phyloP scores from a whole-genome alignment of 2,329 filamentous ascomycete species.

The Nemania sp. region DNA sequence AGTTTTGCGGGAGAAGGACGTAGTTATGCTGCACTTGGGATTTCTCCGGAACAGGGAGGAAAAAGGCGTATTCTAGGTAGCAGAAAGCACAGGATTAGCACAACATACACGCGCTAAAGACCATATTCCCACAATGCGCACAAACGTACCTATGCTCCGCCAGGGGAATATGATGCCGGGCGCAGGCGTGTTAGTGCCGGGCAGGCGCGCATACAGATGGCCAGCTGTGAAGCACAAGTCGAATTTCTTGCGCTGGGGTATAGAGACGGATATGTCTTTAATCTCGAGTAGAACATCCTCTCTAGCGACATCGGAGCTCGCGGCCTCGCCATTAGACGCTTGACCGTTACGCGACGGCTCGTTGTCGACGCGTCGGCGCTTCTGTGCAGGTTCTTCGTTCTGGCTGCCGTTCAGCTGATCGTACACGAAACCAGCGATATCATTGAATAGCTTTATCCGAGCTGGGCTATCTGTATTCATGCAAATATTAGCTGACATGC shows the following conservation, averaged over 20 bases:
- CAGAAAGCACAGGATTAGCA: constrained; percentile 15
- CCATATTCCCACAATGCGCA: background rate
- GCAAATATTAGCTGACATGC: background rate
- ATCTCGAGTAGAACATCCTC: constrained; percentile 61
- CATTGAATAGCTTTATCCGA: constrained; percentile 58
- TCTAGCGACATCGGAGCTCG: constrained; percentile 45
- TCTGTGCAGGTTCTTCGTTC: constrained; percentile 50
- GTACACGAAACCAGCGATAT: constrained; percentile 55
- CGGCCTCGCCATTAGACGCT: constrained; percentile 28
- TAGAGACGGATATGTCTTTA: constrained; percentile 68
- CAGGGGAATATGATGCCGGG: constrained; percentile 61
- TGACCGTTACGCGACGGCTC: constrained; percentile 37
- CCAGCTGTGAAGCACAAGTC: constrained; percentile 64
- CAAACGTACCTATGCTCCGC: constrained; percentile 61
- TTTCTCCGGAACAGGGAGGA: constrained; percentile 67
- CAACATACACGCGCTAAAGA: background rate
- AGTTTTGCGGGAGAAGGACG: constrained; percentile 61
- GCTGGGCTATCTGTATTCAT: constrained; percentile 52
- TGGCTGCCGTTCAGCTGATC: constrained; percentile 43
- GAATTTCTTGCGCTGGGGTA: constrained; percentile 70
- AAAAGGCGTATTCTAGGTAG: constrained; percentile 62
- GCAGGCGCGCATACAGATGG: constrained; percentile 60
- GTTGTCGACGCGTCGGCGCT: constrained; percentile 56
- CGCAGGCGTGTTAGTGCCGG: constrained; percentile 55
- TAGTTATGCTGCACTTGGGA: constrained; percentile 68